Base-by-base conservation (phyloP, 129 eudicot species). In the Artemisia tridentata region DNA sequence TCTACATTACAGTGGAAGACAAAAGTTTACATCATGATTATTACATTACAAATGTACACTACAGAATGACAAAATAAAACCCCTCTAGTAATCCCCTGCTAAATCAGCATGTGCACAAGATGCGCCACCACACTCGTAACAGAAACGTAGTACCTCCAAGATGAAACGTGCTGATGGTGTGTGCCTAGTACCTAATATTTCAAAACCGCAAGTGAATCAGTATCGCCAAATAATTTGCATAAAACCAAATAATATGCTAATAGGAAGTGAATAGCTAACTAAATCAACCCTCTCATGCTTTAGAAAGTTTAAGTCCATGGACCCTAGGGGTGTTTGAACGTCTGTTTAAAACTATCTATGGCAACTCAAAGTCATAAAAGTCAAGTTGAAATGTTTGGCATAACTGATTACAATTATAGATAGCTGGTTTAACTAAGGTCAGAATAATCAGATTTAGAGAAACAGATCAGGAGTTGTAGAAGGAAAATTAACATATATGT, bases 21-120 rank as follows among this genome's bases (percentile, higher is more conserved):
- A 69, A 52, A 66, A 66, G 57, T 46, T 66, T 68, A 66, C 58
- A 69, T 19, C 65, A 45, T 21, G 45, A 72, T 72, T 72, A 72
- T 72, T 72, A 58, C 59, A 23, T n/a, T 72, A 59, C 67, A 59
- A 48, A 59, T 72, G 75, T 72, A 59, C 48, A 58, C 60, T 58
- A 60, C 67, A 59, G 3, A 72, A 72, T 58, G 58, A 59, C 76
- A 58, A 59, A 71, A 58, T 5, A 4, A 57, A 23, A 14, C 34
- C 25, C 31, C 41, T 16, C 65, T 69, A 69, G 4, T 54, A n/a
- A 71, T 57, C 75, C 75, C 45, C 43, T 65, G 41, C 75, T 54
- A 71, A 57, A 65, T 71, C 58, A 23, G 66, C 56, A n/a, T 55
- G 66, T 38, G 45, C 45, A 56, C 46, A 71, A 25, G 56, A 56